phyloP scores from a whole-genome alignment of 108 stramenopile species.

The Nitzschia sp. region DNA sequence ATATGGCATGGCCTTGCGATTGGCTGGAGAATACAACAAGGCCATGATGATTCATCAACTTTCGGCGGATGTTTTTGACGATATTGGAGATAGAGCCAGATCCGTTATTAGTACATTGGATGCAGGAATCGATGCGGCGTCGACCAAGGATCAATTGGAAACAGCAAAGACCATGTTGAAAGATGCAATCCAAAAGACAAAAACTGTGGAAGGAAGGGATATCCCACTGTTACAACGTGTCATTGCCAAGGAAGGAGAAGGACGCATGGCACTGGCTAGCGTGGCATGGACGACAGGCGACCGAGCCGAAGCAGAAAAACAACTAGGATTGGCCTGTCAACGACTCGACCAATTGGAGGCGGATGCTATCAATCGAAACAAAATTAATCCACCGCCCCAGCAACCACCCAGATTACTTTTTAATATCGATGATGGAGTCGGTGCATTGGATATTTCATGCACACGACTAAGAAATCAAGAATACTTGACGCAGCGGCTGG shows the following conservation, averaged over 20 bases:
- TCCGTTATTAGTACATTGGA: slow-evolving; percentile 65
- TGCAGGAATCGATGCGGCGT: slow-evolving; percentile 74
- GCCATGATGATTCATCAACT: slow-evolving; percentile 56
- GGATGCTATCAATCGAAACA: slow-evolving; percentile 53
- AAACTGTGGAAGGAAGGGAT: slow-evolving; percentile 63
- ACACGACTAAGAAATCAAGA: slow-evolving; percentile 68
- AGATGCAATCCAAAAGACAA: slow-evolving; percentile 53
- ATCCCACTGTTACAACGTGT: slow-evolving; percentile 74
- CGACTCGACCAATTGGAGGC: slow-evolving; percentile 76
- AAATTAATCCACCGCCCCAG: slow-evolving; percentile 21
- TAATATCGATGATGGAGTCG: slow-evolving; percentile 72
- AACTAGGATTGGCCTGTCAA: slow-evolving; percentile 63
- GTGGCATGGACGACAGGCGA: slow-evolving; percentile 59
- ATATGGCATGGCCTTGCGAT: slow-evolving; percentile 72
- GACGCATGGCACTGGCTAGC: slow-evolving; percentile 67
- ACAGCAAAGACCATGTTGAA: slow-evolving; percentile 36
- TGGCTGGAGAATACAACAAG: slow-evolving; percentile 31
- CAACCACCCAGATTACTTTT: slow-evolving; percentile 41
- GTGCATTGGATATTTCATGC: slow-evolving; percentile 61
- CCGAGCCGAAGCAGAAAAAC: slow-evolving; percentile 57
- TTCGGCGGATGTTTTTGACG: slow-evolving; percentile 61
- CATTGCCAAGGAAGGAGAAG: slow-evolving; percentile 83
- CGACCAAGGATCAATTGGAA: background rate
- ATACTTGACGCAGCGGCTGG: slow-evolving; percentile 62
- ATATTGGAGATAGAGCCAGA: slow-evolving; percentile 70